Conservation (phyloP, 805 yeast species). For the Kodamaea hsintzibuensis region DNA sequence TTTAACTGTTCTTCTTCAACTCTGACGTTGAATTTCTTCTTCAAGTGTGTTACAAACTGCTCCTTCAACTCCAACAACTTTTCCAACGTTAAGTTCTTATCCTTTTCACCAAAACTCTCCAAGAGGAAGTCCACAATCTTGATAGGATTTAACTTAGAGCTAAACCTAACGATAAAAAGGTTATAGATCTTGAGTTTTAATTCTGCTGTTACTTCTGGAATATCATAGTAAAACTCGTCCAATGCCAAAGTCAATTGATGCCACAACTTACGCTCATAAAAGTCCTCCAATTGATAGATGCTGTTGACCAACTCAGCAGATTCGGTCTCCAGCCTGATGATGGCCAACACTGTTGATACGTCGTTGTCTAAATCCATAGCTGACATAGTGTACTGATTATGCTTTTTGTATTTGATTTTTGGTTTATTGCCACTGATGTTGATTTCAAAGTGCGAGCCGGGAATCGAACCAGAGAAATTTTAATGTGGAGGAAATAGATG, state of each 20-base stretch:
- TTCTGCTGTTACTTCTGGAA: slow-evolving; percentile 38
- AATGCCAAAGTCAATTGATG: slow-evolving; percentile 82
- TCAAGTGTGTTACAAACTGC: slow-evolving; percentile 25
- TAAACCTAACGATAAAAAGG: slow-evolving; percentile 66
- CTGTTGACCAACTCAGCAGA: slow-evolving; percentile 56
- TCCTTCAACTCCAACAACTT: slow-evolving; percentile 36
- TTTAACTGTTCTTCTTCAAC: slow-evolving; percentile 24
- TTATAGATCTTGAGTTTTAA: slow-evolving; percentile 68
- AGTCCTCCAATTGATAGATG: slow-evolving; percentile 75
- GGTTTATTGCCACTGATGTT: slow-evolving; percentile 10
- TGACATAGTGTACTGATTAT: slow-evolving; percentile 19
- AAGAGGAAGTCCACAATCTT: slow-evolving; percentile 76
- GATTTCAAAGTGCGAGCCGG: slow-evolving; percentile 9
- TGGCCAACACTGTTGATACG: slow-evolving; percentile 49
- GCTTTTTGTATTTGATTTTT: background rate
- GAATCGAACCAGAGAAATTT: slow-evolving; percentile 4
- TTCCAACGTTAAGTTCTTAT: slow-evolving; percentile 29
- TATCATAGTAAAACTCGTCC: slow-evolving; percentile 51
- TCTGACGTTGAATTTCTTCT: slow-evolving; percentile 30
- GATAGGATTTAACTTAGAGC: slow-evolving; percentile 73
- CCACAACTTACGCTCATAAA: slow-evolving; percentile 89
- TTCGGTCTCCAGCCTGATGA: slow-evolving; percentile 67
- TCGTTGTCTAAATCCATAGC: slow-evolving; percentile 45
- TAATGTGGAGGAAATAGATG: too few relatives aligned
- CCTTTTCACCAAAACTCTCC: slow-evolving; percentile 36